Evolutionary conservation across 2,329 filamentous ascomycete species (phyloP), one percentile per base, ranked within the genome.

Genomic region (Neofusicoccum sp.): DNA sequence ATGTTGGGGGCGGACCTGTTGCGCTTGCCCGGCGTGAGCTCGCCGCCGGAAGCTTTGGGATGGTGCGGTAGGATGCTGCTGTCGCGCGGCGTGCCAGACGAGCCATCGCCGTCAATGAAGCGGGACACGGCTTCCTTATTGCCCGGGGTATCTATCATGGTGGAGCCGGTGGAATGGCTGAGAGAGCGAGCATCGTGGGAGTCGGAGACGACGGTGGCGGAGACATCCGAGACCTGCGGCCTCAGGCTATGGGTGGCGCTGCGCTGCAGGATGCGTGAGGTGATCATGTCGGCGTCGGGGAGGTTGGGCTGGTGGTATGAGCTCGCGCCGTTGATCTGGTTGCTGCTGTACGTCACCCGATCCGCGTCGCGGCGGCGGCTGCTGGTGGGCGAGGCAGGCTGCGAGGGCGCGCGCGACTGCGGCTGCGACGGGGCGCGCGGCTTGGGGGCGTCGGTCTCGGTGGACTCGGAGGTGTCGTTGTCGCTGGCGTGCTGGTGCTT

Each of bases 181-280:
- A 79, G 67, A 12, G 75, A 68, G 50, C 72, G 71, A 16, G 71
- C 69, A 43, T 75, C 73, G 47, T 71, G 70, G 12, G 74, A 67
- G 62, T 73, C 71, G 6, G 76, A 79, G 14, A 76, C 75, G 4
- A 83, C 84, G 1, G 81, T 83, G 8, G 81, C 84, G 2, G 81
- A 83, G 64, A 89, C 83, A 64, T 83, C 78, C 6, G 87, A 88
- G 83, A 90, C 89, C 71, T 87, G 83, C 43, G 87, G 87, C 39
- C 87, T 85, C 3, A 85, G 83, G 65, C 84, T 82, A 65, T 86
- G 81, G 4, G 87, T 87, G 0, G 86, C 83, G 8, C 82, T 86
- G 67, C 89, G 84, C 70, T 89, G 85, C 1, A 92, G 80, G 41
- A 91, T 76, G 64, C 87, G 83, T 34, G 88, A 87, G 6, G 89